Conservation (phyloP, 2,329 filamentous ascomycete species). For the Aspergillus fructus region DNA sequence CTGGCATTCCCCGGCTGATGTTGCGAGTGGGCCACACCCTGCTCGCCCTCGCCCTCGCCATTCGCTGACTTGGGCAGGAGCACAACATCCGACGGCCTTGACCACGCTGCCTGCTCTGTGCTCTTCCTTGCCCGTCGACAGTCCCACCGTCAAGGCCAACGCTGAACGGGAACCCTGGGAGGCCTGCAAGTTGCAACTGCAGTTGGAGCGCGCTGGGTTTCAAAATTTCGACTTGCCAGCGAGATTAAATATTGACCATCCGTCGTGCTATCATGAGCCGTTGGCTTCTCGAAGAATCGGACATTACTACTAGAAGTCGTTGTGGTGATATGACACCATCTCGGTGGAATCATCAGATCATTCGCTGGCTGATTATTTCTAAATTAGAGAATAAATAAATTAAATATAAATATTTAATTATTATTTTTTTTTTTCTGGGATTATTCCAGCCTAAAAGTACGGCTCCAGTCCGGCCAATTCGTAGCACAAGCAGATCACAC, state of each 20-base stretch:
- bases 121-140: too few relatives aligned
- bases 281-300: neutral
- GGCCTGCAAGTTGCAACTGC: neutral
- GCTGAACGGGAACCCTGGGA: neutral
- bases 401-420: neutral
- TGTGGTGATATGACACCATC: neutral
- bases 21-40: slow-evolving; percentile 12
- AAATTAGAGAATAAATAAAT: neutral
- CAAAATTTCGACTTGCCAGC: neutral
- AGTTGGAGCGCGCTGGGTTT: neutral
- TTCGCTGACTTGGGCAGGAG: slow-evolving; percentile 9
- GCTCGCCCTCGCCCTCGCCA: slow-evolving; percentile 10
- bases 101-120: neutral
- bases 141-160: neutral
- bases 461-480: slow-evolving; percentile 29
- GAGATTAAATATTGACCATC: neutral
- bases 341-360: neutral
- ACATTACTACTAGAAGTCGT: neutral
- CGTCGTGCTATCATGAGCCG: too few relatives aligned
- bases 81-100: neutral
- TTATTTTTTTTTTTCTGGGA: too few relatives aligned
- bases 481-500: slow-evolving; percentile 37
- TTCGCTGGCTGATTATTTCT: neutral
- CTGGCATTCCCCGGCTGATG: slow-evolving; percentile 25
- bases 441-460: slow-evolving; percentile 18